phyloP scores from a whole-genome alignment of 2,329 filamentous ascomycete species.

The Zalaria sp. region DNA sequence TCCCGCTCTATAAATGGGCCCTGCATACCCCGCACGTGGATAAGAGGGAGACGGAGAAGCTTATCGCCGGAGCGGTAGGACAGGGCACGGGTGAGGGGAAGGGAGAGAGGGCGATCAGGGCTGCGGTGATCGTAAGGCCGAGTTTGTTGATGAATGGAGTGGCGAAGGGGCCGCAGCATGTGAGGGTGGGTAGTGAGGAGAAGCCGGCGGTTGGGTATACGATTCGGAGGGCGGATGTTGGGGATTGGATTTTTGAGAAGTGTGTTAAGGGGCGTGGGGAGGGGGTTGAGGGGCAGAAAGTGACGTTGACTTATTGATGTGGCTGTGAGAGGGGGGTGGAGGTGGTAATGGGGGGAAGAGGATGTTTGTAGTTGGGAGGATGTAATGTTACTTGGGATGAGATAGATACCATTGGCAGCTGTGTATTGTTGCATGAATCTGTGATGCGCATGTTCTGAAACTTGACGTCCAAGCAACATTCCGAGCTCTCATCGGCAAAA shows the following conservation, averaged over 20 bases:
- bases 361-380: too few relatives aligned
- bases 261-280: conserved; percentile 12
- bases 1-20: conserved; percentile 21
- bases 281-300: conserved; percentile 17
- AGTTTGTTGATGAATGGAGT: conserved; percentile 21
- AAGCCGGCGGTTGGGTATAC: conserved; percentile 23
- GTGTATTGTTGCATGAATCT: too few relatives aligned
- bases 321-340: neutral
- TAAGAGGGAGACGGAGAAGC: conserved; percentile 22
- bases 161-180: conserved; percentile 12
- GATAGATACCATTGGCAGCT: too few relatives aligned
- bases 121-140: conserved; percentile 21
- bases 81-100: conserved; percentile 5
- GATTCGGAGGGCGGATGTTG: conserved; percentile 25
- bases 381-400: too few relatives aligned
- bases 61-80: conserved; percentile 14
- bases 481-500: too few relatives aligned
- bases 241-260: conserved; percentile 23
- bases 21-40: conserved; percentile 24
- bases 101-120: conserved; percentile 10
- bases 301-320: conserved; percentile 21
- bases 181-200: conserved; percentile 19
- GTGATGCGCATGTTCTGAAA: too few relatives aligned
- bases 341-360: neutral
- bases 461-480: too few relatives aligned